phyloP scores from a whole-genome alignment of 257 asterid genomes.

The Leptodermis oblonga region DNA sequence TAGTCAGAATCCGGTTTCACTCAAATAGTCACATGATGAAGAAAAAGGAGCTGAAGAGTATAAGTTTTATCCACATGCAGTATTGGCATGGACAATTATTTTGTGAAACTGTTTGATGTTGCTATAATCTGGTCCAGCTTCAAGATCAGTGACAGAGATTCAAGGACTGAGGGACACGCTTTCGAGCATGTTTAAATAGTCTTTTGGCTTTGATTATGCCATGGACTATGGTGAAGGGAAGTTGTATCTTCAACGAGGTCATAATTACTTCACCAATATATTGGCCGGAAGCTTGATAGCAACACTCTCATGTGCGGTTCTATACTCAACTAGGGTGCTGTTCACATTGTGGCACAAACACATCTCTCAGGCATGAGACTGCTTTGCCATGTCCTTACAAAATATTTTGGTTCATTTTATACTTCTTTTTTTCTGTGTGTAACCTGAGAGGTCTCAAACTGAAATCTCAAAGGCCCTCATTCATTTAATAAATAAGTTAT shows the following conservation, averaged over 20 bases:
- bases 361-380: slow-evolving; percentile 2
- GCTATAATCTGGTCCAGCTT: not conserved
- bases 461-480: not conserved
- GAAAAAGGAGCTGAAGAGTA: not conserved
- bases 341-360: not conserved
- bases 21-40: not conserved
- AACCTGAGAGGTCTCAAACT: not conserved
- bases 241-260: not conserved
- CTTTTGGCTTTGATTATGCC: not conserved
- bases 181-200: not conserved
- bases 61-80: not conserved
- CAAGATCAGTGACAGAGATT: not conserved
- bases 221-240: not conserved
- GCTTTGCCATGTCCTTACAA: not conserved
- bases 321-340: not conserved
- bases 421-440: not conserved
- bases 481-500: not conserved
- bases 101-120: not conserved
- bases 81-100: not conserved
- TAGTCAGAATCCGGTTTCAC: not conserved
- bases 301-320: not conserved
- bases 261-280: not conserved
- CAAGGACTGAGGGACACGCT: not conserved
- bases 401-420: not conserved
- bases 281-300: not conserved